Evolutionary conservation across 768 basidiomycete genomes (phyloP).

Genomic region (Brasilioporus rufonigricans): DNA sequence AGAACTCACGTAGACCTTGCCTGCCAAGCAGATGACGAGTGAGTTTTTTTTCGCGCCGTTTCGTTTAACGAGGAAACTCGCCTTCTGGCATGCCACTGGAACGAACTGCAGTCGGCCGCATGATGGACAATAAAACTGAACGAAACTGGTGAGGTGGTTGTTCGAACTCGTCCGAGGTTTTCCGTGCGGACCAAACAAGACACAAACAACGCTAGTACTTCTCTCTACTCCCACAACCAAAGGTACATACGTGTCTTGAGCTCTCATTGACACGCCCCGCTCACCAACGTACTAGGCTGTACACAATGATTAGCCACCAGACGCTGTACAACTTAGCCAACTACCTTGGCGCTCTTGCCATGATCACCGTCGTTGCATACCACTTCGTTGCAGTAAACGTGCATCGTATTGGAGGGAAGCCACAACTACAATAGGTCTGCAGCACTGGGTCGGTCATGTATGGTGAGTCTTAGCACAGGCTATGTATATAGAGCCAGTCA

Average conservation of each 20-base stretch:
- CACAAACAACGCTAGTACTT: slow-evolving; percentile 25
- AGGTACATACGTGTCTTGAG: slow-evolving; percentile 11
- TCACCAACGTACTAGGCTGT: background rate
- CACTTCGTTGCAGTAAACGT: slow-evolving; percentile 90
- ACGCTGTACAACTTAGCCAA: slow-evolving; percentile 84
- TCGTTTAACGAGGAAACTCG: slow-evolving; percentile 39
- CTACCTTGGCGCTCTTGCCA: slow-evolving; percentile 77
- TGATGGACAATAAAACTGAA: slow-evolving; percentile 28
- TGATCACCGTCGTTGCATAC: slow-evolving; percentile 85
- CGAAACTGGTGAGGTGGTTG: background rate
- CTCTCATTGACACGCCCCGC: background rate
- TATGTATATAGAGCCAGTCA: background rate
- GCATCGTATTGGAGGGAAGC: slow-evolving; percentile 38
- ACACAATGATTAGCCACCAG: slow-evolving; percentile 84
- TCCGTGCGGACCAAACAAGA: slow-evolving; percentile 35
- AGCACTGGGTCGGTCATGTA: background rate
- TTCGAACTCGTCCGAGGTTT: slow-evolving; percentile 28
- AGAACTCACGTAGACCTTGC: slow-evolving; percentile 76
- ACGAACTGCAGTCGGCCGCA: slow-evolving; percentile 52
- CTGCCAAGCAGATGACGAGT: slow-evolving; percentile 36
- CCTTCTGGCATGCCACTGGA: slow-evolving; percentile 81
- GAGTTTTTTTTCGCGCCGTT: background rate
- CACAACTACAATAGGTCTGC: slow-evolving; percentile 5
- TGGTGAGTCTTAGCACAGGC: slow-evolving; percentile 5
- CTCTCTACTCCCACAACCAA: slow-evolving; percentile 5